Evolutionary conservation across 2,329 filamentous ascomycete genomes (phyloP).

Genomic region (Septoria linicola): DNA sequence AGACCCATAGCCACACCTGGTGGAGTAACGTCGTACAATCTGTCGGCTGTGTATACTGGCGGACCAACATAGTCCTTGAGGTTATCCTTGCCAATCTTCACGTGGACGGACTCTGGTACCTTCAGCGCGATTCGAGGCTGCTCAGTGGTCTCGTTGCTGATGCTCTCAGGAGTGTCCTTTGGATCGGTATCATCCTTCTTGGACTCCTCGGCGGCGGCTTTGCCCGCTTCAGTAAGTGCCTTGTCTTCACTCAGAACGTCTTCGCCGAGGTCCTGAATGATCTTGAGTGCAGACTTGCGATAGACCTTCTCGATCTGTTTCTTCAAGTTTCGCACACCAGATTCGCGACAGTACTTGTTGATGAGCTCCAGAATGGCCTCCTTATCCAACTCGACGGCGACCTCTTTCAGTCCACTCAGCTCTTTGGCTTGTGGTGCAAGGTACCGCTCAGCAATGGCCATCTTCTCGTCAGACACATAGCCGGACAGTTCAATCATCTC

Average conservation of each 20-base stretch:
- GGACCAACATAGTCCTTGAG: slow-evolving; percentile 96
- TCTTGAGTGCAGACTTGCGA: slow-evolving; percentile 93
- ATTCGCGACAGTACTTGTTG: slow-evolving; percentile 97
- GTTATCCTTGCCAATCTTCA: slow-evolving; percentile 83
- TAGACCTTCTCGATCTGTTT: slow-evolving; percentile 99
- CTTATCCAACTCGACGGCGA: slow-evolving; percentile 81
- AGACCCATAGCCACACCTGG: slow-evolving; percentile 96
- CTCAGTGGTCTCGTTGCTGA: slow-evolving; percentile 61
- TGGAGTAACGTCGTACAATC: slow-evolving; percentile 89
- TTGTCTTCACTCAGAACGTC: slow-evolving; percentile 76
- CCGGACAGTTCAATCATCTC: slow-evolving; percentile 95
- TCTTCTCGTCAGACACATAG: slow-evolving; percentile 97
- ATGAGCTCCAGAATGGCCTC: slow-evolving; percentile 94
- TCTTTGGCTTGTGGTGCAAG: slow-evolving; percentile 93
- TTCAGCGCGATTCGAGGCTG: slow-evolving; percentile 71
- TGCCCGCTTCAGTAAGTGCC: slow-evolving; percentile 81
- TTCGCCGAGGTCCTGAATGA: slow-evolving; percentile 90
- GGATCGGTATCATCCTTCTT: slow-evolving; percentile 64
- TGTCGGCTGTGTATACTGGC: slow-evolving; percentile 91
- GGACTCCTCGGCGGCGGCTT: slow-evolving; percentile 69
- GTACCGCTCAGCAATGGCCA: slow-evolving; percentile 93
- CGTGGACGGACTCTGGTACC: slow-evolving; percentile 82
- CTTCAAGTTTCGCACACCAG: slow-evolving; percentile 94
- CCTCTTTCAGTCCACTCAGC: slow-evolving; percentile 82
- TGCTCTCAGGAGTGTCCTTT: slow-evolving; percentile 60